Evolutionary conservation across 495 filamentous ascomycete species (phyloP).

Genomic region (Parathielavia hyrcaniae): DNA sequence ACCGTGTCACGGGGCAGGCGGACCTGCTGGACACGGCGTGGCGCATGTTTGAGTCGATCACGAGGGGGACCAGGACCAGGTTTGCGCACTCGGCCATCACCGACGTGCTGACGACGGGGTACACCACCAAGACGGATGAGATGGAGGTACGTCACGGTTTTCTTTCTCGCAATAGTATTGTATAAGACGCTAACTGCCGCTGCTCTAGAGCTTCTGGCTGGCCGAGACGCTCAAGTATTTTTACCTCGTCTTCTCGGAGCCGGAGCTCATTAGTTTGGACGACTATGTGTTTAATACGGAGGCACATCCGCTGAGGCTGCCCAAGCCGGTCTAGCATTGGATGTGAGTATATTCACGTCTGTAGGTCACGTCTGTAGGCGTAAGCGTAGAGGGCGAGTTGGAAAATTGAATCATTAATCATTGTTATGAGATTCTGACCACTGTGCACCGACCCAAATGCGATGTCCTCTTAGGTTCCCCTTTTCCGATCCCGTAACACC

Average conservation of each 20-base stretch:
- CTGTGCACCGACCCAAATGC: no score
- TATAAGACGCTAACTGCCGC: neutral
- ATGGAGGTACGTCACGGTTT: slow-evolving; percentile 41
- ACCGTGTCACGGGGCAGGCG: slow-evolving; percentile 64
- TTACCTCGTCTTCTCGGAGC: slow-evolving; percentile 74
- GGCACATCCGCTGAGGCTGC: slow-evolving; percentile 62
- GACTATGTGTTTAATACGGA: slow-evolving; percentile 84
- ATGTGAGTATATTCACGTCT: no score
- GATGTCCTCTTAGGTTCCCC: neutral
- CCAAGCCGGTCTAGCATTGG: slow-evolving; percentile 7
- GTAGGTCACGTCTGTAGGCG: no score
- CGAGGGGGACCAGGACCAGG: slow-evolving; percentile 53
- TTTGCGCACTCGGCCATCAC: slow-evolving; percentile 53
- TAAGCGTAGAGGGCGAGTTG: no score
- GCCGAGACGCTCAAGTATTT: slow-evolving; percentile 54
- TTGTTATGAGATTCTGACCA: no score
- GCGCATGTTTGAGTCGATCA: slow-evolving; percentile 67
- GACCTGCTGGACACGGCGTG: slow-evolving; percentile 64
- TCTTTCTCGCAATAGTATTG: neutral
- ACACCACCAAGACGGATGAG: slow-evolving; percentile 30
- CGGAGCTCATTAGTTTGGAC: slow-evolving; percentile 63
- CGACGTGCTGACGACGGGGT: slow-evolving; percentile 36
- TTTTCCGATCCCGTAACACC: neutral
- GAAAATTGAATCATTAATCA: no score
- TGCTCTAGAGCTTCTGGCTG: slow-evolving; percentile 45